Evolutionary conservation across 2,329 filamentous ascomycete species (phyloP), one percentile per base, ranked within the genome.

Genomic region (Fusarium cicatricum): DNA sequence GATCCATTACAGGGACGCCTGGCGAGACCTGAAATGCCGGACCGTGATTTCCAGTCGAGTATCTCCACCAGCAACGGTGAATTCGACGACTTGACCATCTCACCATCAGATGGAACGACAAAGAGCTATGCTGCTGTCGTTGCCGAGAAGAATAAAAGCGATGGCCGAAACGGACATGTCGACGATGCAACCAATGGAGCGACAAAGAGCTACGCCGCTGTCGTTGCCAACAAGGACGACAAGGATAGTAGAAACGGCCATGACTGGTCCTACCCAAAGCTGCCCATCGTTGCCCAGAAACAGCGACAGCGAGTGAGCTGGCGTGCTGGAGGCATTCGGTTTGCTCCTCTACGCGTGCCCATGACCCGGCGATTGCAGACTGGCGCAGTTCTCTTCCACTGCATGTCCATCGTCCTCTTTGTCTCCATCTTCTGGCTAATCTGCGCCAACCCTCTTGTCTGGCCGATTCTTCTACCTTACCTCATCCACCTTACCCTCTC

Each of bases 371-470:
- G 90, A 21, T 74, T 91, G 40, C 90, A 94, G 75, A 95, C 93
- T 4, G 84, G 92, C 32, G 85, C 94, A 4, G 90, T 93, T 11
- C 78, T 93, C 9, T 82, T 86, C 65, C 90, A 93, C 74, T 90
- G 86, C 58, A 81, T 91, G 64, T 86, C 84, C 50, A 89, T 93
- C 58, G 84, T 85, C n/a, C 76, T 85, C 19, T 82, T 85, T 65
- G 82, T 96, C 5, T 90, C 91, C 5, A 74, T 88, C 53, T 98
- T 98, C 80, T 97, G 96, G 80, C 90, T 96, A 70, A 85, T 93
- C 29, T 96, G 92, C 75, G 90, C 91, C 51, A 93, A 96, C 52
- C 95, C 95, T 1, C 78, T 98, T n/a, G 86, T 89, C 41, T 99
- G 95, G 95, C 94, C 94, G 2, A 76, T 89, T 36, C 71, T 89